These are phyloP conservation scores for Diaporthe velutina DNA, from an alignment of 2,329 filamentous ascomycete genomes.

Conservation along the genomic window DNA sequence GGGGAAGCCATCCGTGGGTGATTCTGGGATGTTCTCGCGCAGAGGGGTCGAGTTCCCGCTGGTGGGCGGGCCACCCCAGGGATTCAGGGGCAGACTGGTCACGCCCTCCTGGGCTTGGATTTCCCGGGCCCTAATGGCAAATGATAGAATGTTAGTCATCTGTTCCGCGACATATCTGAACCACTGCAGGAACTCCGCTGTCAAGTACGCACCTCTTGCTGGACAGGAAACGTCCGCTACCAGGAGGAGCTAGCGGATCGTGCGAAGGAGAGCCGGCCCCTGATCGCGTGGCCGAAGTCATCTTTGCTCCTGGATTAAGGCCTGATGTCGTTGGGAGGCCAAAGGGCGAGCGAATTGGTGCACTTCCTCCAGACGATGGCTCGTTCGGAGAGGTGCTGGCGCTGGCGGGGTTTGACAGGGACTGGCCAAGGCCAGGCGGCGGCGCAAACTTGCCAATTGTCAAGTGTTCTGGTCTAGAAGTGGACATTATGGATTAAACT, in stretches of 20 bases:
- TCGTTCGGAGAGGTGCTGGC: slow-evolving; percentile 86
- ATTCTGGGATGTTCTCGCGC: slow-evolving; percentile 97
- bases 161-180: slow-evolving; percentile 37
- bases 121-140: slow-evolving; percentile 81
- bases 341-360: slow-evolving; percentile 77
- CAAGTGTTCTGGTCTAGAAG: slow-evolving; percentile 86
- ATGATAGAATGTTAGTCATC: slow-evolving; percentile 39
- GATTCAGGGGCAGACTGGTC: slow-evolving; percentile 73
- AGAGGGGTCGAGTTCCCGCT: slow-evolving; percentile 97
- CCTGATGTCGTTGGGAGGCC: slow-evolving; percentile 69
- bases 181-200: not conserved
- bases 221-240: slow-evolving; percentile 75
- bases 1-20: slow-evolving; percentile 94
- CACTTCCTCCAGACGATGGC: slow-evolving; percentile 67
- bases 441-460: slow-evolving; percentile 85
- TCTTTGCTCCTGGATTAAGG: slow-evolving; percentile 70
- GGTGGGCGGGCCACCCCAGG: slow-evolving; percentile 95
- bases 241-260: slow-evolving; percentile 76
- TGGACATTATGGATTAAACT: slow-evolving; percentile 94
- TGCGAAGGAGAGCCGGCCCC: slow-evolving; percentile 97
- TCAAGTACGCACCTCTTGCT: slow-evolving; percentile 83
- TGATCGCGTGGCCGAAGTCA: slow-evolving; percentile 75
- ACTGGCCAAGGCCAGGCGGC: slow-evolving; percentile 50
- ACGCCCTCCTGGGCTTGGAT: slow-evolving; percentile 97
- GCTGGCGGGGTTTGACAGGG: slow-evolving; percentile 68